Percentiles rank a stretch among this genome's conserved stretches.
These are phyloP conservation scores for Psilocybe subaeruginosa DNA, from an alignment of 768 basidiomycete species.

Conservation along the genomic window DNA sequence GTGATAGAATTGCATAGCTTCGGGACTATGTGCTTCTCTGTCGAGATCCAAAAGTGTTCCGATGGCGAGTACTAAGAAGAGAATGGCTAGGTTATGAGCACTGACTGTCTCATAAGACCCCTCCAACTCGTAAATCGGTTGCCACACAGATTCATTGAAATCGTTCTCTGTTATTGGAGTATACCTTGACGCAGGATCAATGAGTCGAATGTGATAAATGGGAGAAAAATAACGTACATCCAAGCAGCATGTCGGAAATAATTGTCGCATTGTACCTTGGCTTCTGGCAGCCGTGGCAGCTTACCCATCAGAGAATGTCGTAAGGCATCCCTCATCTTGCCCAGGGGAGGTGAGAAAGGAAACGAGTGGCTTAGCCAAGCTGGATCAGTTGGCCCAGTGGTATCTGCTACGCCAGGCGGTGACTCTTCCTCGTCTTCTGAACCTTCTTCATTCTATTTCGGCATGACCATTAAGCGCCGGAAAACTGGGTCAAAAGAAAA, in stretches of 20 bases:
- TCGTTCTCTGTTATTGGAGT: constrained; percentile 64
- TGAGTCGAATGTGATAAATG: not conserved
- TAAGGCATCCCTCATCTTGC: constrained; percentile 45
- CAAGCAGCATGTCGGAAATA: constrained; percentile 74
- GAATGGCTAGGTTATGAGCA: constrained; percentile 59
- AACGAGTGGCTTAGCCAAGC: constrained; percentile 66
- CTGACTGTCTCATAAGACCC: constrained; percentile 41
- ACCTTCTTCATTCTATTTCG: constrained; percentile 61
- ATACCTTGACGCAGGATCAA: constrained; percentile 46
- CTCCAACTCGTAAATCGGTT: constrained; percentile 52
- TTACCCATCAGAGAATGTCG: constrained; percentile 46
- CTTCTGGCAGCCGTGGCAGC: constrained; percentile 45
- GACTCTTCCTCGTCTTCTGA: constrained; percentile 55
- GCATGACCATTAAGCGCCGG: constrained; percentile 6
- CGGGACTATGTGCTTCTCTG: constrained; percentile 51
- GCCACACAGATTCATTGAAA: constrained; percentile 53
- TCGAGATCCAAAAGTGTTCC: constrained; percentile 66
- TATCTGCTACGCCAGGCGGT: constrained; percentile 26
- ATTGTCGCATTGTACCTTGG: constrained; percentile 44
- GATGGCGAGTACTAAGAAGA: constrained; percentile 67
- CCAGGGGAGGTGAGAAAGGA: constrained; percentile 51
- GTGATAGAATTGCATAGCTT: constrained; percentile 64
- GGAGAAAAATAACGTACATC: constrained; percentile 51
- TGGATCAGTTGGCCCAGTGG: constrained; percentile 49
- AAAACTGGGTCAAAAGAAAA: constrained; percentile 6